Conservation (phyloP, 805 yeast species). For the Wickerhamomyces subpelliculosus region DNA sequence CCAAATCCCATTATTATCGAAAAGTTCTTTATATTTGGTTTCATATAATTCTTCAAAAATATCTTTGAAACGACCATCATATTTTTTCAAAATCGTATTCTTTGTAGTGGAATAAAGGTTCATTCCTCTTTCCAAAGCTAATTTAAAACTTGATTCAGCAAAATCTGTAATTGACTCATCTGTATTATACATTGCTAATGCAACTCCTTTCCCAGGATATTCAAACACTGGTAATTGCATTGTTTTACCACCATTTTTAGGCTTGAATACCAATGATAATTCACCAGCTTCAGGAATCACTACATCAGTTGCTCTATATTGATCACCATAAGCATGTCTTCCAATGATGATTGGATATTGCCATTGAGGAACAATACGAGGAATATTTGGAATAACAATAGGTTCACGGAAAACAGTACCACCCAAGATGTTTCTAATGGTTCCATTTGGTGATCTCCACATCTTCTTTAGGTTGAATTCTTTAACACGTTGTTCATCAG, state of each 20-base stretch:
- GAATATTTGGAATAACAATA: conserved; percentile 82
- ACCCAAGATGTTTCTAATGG: conserved; percentile 90
- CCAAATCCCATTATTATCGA: conserved; percentile 83
- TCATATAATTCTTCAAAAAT: conserved; percentile 80
- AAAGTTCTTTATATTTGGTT: conserved; percentile 55
- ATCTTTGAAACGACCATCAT: conserved; percentile 95
- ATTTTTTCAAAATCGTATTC: conserved; percentile 88
- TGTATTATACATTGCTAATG: conserved; percentile 92
- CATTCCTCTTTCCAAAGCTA: conserved; percentile 73
- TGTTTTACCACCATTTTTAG: conserved; percentile 51
- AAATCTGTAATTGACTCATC: conserved; percentile 85
- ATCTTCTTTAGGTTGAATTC: conserved; percentile 88
- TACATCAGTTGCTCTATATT: conserved; percentile 87
- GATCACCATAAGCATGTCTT: conserved; percentile 96
- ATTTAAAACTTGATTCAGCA: conserved; percentile 87
- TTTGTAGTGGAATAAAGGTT: conserved; percentile 87
- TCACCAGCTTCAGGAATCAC: conserved; percentile 76
- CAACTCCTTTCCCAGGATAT: conserved; percentile 66
- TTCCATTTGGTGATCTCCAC: conserved; percentile 98
- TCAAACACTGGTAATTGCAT: conserved; percentile 57
- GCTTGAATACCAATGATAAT: conserved; percentile 70
- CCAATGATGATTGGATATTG: conserved; percentile 94
- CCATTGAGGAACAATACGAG: conserved; percentile 88
- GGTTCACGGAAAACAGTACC: conserved; percentile 98
- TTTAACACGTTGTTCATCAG: conserved; percentile 90